A percentile compares a stretch with the other conserved stretches of the same genome.
Evolutionary conservation across 1,139 yeast genomes (phyloP).

Genomic region (Lodderomyces jiufengensis): DNA sequence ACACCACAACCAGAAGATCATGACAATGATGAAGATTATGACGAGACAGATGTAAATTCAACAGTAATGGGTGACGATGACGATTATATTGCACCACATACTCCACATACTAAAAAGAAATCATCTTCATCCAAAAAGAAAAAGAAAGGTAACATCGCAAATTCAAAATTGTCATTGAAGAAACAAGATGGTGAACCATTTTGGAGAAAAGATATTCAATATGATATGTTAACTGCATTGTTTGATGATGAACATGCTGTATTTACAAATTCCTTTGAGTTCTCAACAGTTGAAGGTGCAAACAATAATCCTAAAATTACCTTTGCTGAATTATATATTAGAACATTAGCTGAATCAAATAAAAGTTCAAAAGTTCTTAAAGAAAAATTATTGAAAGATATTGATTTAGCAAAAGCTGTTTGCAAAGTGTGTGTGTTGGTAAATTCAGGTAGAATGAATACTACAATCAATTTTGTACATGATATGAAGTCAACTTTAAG

Average conservation of each 20-base stretch:
- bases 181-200: slow-evolving; percentile 91
- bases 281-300: slow-evolving; percentile 32
- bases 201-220: slow-evolving; percentile 85
- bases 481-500: slow-evolving; percentile 93
- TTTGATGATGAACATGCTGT: slow-evolving; percentile 63
- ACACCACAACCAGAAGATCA: slow-evolving; percentile 8
- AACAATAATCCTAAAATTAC: slow-evolving; percentile 52
- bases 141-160: slow-evolving; percentile 15
- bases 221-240: slow-evolving; percentile 64
- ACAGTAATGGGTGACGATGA: slow-evolving; percentile 16
- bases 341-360: slow-evolving; percentile 77
- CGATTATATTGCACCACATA: slow-evolving; percentile 10
- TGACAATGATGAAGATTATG: slow-evolving; percentile 13
- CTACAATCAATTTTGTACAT: slow-evolving; percentile 93
- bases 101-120: slow-evolving; percentile 3
- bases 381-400: slow-evolving; percentile 67
- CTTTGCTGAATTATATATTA: slow-evolving; percentile 80
- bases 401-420: slow-evolving; percentile 64
- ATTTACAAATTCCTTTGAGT: slow-evolving; percentile 58
- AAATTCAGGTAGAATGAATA: slow-evolving; percentile 90
- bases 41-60: slow-evolving; percentile 16
- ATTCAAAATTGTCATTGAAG: slow-evolving; percentile 45
- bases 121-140: slow-evolving; percentile 6
- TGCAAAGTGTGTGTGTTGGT: slow-evolving; percentile 84
- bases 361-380: slow-evolving; percentile 81